Conservation (phyloP, 2,329 filamentous ascomycete genomes). For the Pseudogymnoascus sp. region DNA sequence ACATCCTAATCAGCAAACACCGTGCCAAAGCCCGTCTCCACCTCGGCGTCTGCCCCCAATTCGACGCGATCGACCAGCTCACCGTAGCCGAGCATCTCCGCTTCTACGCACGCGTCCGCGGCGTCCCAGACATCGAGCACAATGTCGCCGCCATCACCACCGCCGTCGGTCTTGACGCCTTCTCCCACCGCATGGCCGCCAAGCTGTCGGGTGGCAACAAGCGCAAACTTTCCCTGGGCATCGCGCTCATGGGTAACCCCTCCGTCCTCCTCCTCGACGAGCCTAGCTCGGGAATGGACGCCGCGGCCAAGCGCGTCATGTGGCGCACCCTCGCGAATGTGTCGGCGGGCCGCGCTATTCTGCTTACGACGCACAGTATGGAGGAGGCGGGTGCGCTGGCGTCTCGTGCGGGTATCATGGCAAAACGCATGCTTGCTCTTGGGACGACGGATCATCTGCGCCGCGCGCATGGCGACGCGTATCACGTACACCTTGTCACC, state of each 20-base stretch:
- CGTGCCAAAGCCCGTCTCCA: slow-evolving; percentile 66
- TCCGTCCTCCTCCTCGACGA: slow-evolving; percentile 83
- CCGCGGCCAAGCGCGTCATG: slow-evolving; percentile 85
- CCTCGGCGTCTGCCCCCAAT: slow-evolving; percentile 87
- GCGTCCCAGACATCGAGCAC: slow-evolving; percentile 65
- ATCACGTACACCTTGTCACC: slow-evolving; percentile 77
- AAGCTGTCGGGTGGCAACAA: slow-evolving; percentile 87
- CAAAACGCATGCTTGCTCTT: slow-evolving; percentile 75
- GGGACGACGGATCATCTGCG: slow-evolving; percentile 69
- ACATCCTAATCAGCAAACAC: slow-evolving; percentile 64
- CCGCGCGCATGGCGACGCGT: slow-evolving; percentile 65
- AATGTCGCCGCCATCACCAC: slow-evolving; percentile 73
- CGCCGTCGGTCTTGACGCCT: slow-evolving; percentile 69
- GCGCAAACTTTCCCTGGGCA: slow-evolving; percentile 81
- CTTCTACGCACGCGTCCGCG: slow-evolving; percentile 81
- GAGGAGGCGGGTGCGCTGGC: slow-evolving; percentile 90
- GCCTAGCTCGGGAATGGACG: slow-evolving; percentile 81
- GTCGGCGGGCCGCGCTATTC: slow-evolving; percentile 67
- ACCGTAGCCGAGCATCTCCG: slow-evolving; percentile 77
- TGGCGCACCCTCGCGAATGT: slow-evolving; percentile 76
- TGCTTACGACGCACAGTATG: slow-evolving; percentile 91
- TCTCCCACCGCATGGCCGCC: slow-evolving; percentile 65
- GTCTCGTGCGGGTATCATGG: slow-evolving; percentile 76
- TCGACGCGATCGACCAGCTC: slow-evolving; percentile 84
- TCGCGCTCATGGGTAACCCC: slow-evolving; percentile 88